Conservation (phyloP, 495 filamentous ascomycete species). For the Oidiodendron maius region DNA sequence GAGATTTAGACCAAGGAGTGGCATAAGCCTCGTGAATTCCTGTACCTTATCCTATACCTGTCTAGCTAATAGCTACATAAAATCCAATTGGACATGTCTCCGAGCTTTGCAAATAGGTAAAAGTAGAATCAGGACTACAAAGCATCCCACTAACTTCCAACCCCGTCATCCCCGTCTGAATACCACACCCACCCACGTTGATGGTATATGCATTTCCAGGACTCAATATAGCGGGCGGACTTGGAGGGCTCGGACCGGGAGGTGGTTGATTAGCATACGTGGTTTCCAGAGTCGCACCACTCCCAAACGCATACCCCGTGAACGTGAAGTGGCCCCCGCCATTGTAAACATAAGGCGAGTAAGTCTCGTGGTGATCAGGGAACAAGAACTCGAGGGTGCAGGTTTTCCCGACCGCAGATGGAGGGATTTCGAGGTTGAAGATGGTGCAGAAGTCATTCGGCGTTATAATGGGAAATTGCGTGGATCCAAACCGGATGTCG, state of each 20-base stretch:
- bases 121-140: conserved; percentile 2
- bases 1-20: no score
- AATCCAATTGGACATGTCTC: conserved; percentile 5
- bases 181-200: conserved; percentile 2
- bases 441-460: conserved; percentile 45
- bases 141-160: conserved; percentile 6
- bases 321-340: conserved; percentile 3
- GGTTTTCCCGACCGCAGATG: conserved; percentile 43
- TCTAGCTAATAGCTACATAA: conserved; percentile 5
- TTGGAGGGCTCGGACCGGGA: not conserved
- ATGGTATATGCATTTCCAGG: conserved; percentile 3
- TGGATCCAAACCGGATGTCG: conserved; percentile 42
- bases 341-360: conserved; percentile 33
- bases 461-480: conserved; percentile 47
- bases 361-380: conserved; percentile 41
- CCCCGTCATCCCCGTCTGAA: not conserved
- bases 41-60: no score
- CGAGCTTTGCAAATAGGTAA: not conserved
- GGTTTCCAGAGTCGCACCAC: conserved; percentile 1
- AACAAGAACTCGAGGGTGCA: conserved; percentile 65
- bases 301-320: conserved; percentile 5
- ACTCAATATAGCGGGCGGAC: not conserved
- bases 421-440: conserved; percentile 64
- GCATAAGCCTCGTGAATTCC: no score
- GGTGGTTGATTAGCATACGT: conserved; percentile 6